Conservation (phyloP, 1,284 basidiomycete species). For the Apiotrichum gracile region DNA sequence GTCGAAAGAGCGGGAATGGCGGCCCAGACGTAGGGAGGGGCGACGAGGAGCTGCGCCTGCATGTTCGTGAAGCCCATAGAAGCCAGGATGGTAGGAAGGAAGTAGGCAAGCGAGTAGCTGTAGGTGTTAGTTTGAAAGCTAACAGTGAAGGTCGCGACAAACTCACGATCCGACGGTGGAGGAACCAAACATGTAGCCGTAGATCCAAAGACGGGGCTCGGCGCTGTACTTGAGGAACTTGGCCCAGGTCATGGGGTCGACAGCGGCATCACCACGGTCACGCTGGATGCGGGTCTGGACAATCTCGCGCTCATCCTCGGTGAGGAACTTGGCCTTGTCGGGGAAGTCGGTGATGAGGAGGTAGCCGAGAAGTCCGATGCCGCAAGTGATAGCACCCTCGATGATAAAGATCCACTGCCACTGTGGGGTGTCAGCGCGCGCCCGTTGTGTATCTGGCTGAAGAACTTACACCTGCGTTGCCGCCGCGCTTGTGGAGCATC, state of each 20-base stretch:
- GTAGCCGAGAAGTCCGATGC: slow-evolving; percentile 31
- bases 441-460: neutral
- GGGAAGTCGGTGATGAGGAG: slow-evolving; percentile 48
- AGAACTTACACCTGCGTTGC: neutral
- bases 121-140: too few species aligned
- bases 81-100: slow-evolving; percentile 47
- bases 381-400: slow-evolving; percentile 30
- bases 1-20: slow-evolving; percentile 40
- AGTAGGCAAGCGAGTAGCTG: slow-evolving; percentile 37
- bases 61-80: slow-evolving; percentile 11
- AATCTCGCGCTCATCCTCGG: slow-evolving; percentile 41
- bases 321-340: slow-evolving; percentile 50
- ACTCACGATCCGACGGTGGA: too few species aligned
- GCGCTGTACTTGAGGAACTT: slow-evolving; percentile 37
- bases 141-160: too few species aligned
- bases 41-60: slow-evolving; percentile 39
- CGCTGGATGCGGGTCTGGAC: slow-evolving; percentile 46
- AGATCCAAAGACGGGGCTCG: slow-evolving; percentile 49
- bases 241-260: slow-evolving; percentile 40
- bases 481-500: neutral
- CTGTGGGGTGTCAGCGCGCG: neutral
- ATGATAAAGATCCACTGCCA: slow-evolving; percentile 19
- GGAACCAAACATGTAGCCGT: slow-evolving; percentile 45
- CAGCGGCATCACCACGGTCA: slow-evolving; percentile 48
- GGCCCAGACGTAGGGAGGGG: slow-evolving; percentile 46